These are phyloP conservation scores for Blastocystis sp. DNA, from an alignment of 352 stramenopile species.

Conservation along the genomic window DNA sequence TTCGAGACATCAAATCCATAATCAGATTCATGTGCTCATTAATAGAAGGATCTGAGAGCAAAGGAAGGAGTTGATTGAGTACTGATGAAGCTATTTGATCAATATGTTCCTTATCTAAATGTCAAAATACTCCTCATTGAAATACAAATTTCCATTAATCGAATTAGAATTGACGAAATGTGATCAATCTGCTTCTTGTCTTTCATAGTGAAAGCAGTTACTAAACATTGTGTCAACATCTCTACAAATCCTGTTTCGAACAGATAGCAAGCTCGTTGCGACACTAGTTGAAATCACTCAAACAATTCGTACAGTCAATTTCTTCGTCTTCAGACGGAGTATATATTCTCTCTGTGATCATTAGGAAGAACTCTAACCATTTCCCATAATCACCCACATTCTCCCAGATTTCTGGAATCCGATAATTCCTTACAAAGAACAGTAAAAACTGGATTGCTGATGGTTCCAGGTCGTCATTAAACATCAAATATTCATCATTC, in stretches of 20 bases:
- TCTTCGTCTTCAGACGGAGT: neutral
- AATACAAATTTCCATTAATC: neutral
- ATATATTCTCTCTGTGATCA: constrained; percentile 4
- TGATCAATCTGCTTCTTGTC: neutral
- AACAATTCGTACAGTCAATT: neutral
- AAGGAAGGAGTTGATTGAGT: neutral
- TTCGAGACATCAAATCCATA: constrained; percentile 3
- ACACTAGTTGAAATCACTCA: neutral
- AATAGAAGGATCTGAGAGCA: neutral
- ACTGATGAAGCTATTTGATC: neutral
- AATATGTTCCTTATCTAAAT: neutral
- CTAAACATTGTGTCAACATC: neutral
- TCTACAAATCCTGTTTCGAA: neutral
- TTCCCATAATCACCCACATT: neutral
- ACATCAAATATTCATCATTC: neutral
- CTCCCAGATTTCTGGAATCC: constrained; percentile 4
- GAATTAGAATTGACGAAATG: neutral
- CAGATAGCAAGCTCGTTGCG: neutral
- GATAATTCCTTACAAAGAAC: constrained; percentile 1
- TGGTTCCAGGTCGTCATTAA: neutral
- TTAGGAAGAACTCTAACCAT: constrained; percentile 42
- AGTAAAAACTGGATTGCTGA: neutral
- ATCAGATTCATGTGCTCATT: neutral
- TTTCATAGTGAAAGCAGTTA: neutral
- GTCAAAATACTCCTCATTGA: neutral